Evolutionary conservation across 805 yeast species (phyloP), one percentile per base, ranked within the genome.

Genomic region (Peterozyma toletana): DNA sequence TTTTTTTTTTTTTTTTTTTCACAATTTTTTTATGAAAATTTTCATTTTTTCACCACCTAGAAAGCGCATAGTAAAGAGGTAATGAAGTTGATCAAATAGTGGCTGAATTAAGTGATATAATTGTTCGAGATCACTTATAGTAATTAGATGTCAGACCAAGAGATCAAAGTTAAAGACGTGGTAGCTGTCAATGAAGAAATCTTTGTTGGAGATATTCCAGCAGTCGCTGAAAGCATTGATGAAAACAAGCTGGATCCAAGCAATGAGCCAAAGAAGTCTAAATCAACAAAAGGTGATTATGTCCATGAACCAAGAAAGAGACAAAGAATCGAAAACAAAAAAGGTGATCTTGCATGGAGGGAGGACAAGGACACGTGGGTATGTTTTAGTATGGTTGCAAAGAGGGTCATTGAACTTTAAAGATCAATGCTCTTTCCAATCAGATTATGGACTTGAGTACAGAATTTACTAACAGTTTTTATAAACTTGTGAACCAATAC

Each of bases 281-380:
- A 31, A 13, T 13, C 14, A 31, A 31, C 13, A 5, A 31, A 31
- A 13, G 34, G 15, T 31, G 34, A 31, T 31, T 31, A 31, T 14
- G 34, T 31, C 5, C 15, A 31, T 14, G 14, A 31, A 31, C 34
- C 34, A 31, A 31, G 15, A 14, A 46, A 46, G 31, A 42, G 41
- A 37, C 46, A 45, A 43, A 49, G 46, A 33, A 44, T 44, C 9
- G 34, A 31, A 5, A 14, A 31, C 13, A 31, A 31, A 36, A 43
- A 43, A 33, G 29, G 45, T 15, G 51, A 46, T 33, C 35, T 27
- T 27, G 18, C 43, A 21, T 49, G 49, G 49, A 47, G 49, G 33
- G 48, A 47, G 35, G 43, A 58, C 51, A 56, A 60, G 67, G 68
- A 67, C 64, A 66, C 74, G 82, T 77, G 78, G 79, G 82, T 77